Evolutionary conservation across 805 yeast genomes (phyloP).

Genomic region (Suhomyces faveliae): DNA sequence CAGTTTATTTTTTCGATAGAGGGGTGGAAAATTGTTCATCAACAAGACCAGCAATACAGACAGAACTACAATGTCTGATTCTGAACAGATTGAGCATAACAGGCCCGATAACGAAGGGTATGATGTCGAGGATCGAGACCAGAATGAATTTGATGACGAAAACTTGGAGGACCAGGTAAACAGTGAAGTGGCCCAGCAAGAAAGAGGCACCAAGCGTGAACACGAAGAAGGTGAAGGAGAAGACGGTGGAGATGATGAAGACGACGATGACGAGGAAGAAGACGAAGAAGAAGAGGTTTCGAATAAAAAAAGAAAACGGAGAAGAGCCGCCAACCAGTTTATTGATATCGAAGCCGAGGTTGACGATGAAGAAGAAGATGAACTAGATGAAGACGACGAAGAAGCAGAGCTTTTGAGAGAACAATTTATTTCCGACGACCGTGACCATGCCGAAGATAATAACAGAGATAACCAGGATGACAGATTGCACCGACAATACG

Average conservation of each 20-base stretch:
- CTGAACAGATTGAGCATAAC: not conserved
- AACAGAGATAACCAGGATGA: slow-evolving; percentile 50
- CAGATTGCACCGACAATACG: slow-evolving; percentile 86
- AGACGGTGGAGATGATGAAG: slow-evolving; percentile 30
- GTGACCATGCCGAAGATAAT: slow-evolving; percentile 39
- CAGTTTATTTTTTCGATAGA: not conserved
- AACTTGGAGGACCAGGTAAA: slow-evolving; percentile 8
- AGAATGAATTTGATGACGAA: slow-evolving; percentile 11
- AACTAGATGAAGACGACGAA: slow-evolving; percentile 86
- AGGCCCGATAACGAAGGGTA: slow-evolving; percentile 5
- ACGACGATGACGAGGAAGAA: slow-evolving; percentile 51
- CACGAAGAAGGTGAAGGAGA: slow-evolving; percentile 1
- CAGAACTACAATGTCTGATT: slow-evolving; percentile 4
- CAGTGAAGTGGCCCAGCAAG: slow-evolving; percentile 5
- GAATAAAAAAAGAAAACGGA: slow-evolving; percentile 43
- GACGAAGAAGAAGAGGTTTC: slow-evolving; percentile 51
- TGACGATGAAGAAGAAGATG: slow-evolving; percentile 93
- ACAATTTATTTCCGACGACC: slow-evolving; percentile 79
- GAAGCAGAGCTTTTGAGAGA: slow-evolving; percentile 82
- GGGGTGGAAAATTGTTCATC: slow-evolving; percentile 2
- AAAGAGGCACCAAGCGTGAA: not conserved
- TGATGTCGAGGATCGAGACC: slow-evolving; percentile 14
- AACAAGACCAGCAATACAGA: not conserved
- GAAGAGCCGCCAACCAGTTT: slow-evolving; percentile 71
- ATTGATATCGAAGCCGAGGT: slow-evolving; percentile 99